These are phyloP conservation scores for Angomonas ambiguus DNA, from an alignment of 208 protist genomes.

Conservation along the genomic window DNA sequence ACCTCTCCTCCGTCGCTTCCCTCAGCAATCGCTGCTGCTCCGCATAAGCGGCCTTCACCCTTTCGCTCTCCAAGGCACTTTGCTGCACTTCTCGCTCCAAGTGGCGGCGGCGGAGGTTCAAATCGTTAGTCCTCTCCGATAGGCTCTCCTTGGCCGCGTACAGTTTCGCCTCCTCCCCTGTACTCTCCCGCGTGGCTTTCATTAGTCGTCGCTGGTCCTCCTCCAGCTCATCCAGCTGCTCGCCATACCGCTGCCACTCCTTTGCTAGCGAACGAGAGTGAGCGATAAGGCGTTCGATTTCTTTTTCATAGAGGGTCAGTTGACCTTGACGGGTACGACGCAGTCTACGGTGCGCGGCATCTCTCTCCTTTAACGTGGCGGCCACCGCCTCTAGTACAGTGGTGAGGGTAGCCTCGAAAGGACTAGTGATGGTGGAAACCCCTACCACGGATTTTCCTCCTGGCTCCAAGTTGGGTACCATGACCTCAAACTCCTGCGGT, in stretches of 20 bases:
- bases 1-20: slow-evolving; percentile 13
- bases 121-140: not conserved
- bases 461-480: slow-evolving; percentile 7
- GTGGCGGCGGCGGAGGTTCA: not conserved
- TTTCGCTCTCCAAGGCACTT: slow-evolving; percentile 13
- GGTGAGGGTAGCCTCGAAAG: slow-evolving; percentile 28
- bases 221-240: slow-evolving; percentile 22
- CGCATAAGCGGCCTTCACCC: slow-evolving; percentile 4
- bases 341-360: slow-evolving; percentile 13
- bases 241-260: slow-evolving; percentile 21
- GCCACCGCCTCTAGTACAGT: slow-evolving; percentile 29
- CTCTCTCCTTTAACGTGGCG: slow-evolving; percentile 21
- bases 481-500: slow-evolving; percentile 23
- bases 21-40: slow-evolving; percentile 5
- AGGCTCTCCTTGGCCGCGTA: not conserved
- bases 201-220: slow-evolving; percentile 16
- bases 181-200: slow-evolving; percentile 7
- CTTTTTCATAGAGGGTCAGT: slow-evolving; percentile 16
- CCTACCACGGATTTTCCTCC: not conserved
- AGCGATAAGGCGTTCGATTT: slow-evolving; percentile 20
- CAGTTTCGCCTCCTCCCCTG: slow-evolving; percentile 9
- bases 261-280: slow-evolving; percentile 11
- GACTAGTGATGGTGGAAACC: slow-evolving; percentile 12
- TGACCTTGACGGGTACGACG: slow-evolving; percentile 22
- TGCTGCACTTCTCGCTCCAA: slow-evolving; percentile 7